These are phyloP conservation scores for Amylostereum chailletii DNA, from an alignment of 1,284 basidiomycete species.

Conservation along the genomic window DNA sequence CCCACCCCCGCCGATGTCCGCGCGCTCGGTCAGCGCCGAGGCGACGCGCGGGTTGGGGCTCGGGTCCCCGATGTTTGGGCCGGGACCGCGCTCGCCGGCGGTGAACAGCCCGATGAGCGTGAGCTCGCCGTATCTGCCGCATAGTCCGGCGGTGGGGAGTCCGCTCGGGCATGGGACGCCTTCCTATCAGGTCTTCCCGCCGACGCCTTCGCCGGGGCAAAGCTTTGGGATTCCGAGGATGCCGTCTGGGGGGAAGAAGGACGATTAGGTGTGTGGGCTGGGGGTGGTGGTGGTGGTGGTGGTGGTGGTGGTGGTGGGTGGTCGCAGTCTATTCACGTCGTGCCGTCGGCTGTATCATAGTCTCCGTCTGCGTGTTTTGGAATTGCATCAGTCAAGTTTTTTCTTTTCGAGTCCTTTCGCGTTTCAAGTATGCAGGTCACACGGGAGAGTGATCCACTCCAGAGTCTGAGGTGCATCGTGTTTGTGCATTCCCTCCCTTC, in stretches of 20 bases:
- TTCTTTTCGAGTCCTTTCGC: too few relatives aligned
- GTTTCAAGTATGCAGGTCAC: too few relatives aligned
- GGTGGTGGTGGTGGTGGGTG: not conserved
- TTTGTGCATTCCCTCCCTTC: too few relatives aligned
- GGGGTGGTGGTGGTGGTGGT: not conserved
- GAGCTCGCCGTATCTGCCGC: conserved; percentile 17
- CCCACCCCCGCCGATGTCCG: conserved; percentile 8
- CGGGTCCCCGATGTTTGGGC: conserved; percentile 19
- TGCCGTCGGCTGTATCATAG: too few relatives aligned
- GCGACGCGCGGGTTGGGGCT: conserved; percentile 26
- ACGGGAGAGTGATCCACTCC: too few relatives aligned
- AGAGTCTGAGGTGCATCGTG: too few relatives aligned
- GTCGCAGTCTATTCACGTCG: too few relatives aligned
- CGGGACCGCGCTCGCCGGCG: conserved; percentile 12
- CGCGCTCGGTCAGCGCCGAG: conserved; percentile 16
- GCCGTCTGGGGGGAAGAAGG: conserved; percentile 6
- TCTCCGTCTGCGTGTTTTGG: too few relatives aligned
- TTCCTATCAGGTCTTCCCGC: conserved; percentile 27
- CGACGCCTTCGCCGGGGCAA: conserved; percentile 25
- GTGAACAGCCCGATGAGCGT: conserved; percentile 15
- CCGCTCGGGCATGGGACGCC: conserved; percentile 15
- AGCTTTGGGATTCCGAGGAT: conserved; percentile 1
- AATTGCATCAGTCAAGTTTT: too few relatives aligned
- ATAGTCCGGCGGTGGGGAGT: conserved; percentile 15
- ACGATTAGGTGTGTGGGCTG: conserved; percentile 3